phyloP scores from a whole-genome alignment of 2,329 filamentous ascomycete species.

The Pestalotiopsis sp. region DNA sequence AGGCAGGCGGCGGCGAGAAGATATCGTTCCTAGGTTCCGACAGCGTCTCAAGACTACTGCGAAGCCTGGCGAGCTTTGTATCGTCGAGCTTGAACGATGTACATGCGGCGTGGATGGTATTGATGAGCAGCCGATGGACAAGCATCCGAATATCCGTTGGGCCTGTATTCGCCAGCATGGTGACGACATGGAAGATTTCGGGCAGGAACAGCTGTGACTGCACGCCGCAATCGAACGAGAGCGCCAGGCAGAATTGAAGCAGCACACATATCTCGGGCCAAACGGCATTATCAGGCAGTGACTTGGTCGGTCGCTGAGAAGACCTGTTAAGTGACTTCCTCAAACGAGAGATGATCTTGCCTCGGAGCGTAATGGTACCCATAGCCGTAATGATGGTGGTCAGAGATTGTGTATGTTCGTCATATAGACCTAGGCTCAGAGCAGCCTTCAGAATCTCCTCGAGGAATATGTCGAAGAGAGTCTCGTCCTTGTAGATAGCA shows the following conservation, averaged over 20 bases:
- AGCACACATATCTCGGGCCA: conserved; percentile 73
- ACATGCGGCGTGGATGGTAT: conserved; percentile 69
- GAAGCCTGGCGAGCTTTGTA: conserved; percentile 56
- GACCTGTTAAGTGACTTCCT: conserved; percentile 70
- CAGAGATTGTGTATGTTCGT: conserved; percentile 62
- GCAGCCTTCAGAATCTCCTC: conserved; percentile 70
- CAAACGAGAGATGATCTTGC: conserved; percentile 66
- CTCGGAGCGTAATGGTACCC: conserved; percentile 66
- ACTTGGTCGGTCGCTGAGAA: conserved; percentile 66
- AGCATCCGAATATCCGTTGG: conserved; percentile 56
- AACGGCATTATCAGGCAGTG: conserved; percentile 67
- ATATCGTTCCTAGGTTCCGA: conserved; percentile 63
- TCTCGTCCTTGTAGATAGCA: conserved; percentile 64
- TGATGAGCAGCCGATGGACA: conserved; percentile 67
- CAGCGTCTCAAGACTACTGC: conserved; percentile 58
- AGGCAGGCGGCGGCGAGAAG: conserved; percentile 52
- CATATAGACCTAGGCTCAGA: conserved; percentile 57
- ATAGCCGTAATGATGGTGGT: conserved; percentile 66
- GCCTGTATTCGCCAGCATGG: conserved; percentile 71
- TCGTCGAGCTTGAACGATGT: conserved; percentile 68
- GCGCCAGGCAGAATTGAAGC: conserved; percentile 65
- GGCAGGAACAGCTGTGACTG: conserved; percentile 70
- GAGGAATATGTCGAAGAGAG: conserved; percentile 67
- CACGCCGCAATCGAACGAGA: conserved; percentile 69
- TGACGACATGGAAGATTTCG: conserved; percentile 71